A percentile compares a stretch with the other conserved stretches of the same genome.
These are phyloP conservation scores for Rhodotorula sp. DNA, from an alignment of 1,284 basidiomycete genomes.

Conservation along the genomic window DNA sequence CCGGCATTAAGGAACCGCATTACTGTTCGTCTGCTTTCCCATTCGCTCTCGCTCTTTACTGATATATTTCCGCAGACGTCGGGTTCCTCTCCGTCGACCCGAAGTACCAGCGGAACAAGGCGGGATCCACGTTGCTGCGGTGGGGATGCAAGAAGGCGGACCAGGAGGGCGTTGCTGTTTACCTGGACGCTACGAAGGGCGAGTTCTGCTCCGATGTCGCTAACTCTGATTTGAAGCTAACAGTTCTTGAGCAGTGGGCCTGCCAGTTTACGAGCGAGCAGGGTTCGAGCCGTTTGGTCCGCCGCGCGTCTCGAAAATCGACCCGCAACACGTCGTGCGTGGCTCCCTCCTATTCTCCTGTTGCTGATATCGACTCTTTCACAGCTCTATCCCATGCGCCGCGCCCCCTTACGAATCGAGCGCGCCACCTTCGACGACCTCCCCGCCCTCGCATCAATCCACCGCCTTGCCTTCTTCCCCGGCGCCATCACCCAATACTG, in stretches of 20 bases:
- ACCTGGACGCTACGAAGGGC: constrained; percentile 7
- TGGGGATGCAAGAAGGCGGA: constrained; percentile 19
- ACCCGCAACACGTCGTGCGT: background rate
- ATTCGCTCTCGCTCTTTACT: background rate
- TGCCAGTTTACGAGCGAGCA: background rate
- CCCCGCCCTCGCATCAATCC: background rate
- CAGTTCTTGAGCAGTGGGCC: background rate
- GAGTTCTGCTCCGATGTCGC: background rate
- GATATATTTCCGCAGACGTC: background rate
- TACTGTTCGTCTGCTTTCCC: background rate
- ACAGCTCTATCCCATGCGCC: constrained; percentile 2
- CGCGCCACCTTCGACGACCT: background rate
- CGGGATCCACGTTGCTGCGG: constrained; percentile 8
- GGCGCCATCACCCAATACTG: background rate
- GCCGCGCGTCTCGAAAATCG: background rate
- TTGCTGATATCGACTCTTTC: background rate
- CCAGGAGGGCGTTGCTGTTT: background rate
- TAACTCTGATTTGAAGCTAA: background rate
- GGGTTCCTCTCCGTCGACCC: constrained; percentile 17
- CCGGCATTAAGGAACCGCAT: background rate
- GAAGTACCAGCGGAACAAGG: constrained; percentile 2
- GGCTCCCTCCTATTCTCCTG: background rate
- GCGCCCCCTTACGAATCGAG: background rate
- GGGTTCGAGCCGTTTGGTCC: constrained; percentile 1
- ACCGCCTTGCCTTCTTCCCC: background rate